Evolutionary conservation across 768 basidiomycete genomes (phyloP).

Genomic region (Aureoboletus auriporus): DNA sequence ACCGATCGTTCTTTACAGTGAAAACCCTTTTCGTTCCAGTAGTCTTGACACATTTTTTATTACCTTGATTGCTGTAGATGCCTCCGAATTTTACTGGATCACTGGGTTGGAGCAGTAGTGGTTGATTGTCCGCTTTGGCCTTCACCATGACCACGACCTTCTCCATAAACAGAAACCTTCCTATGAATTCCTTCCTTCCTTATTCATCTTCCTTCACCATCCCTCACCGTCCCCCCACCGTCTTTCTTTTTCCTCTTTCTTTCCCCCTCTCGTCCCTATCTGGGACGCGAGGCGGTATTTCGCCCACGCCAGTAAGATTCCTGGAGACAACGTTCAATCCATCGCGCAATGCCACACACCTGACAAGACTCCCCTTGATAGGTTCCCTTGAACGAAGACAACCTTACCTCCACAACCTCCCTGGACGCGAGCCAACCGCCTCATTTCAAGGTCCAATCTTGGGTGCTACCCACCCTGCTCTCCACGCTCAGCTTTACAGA

Average conservation of each 20-base stretch:
- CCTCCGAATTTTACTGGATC: background rate
- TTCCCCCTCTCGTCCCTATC: background rate
- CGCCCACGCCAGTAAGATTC: background rate
- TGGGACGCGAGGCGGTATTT: background rate
- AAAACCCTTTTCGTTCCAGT: background rate
- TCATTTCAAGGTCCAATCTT: background rate
- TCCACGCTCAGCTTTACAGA: background rate
- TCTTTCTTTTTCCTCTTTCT: background rate
- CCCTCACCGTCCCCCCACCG: background rate
- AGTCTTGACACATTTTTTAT: background rate
- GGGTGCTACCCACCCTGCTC: background rate
- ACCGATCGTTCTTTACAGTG: background rate
- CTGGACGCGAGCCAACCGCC: background rate
- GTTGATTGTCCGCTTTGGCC: conserved; percentile 7
- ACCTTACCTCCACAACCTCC: background rate
- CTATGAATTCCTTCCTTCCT: background rate
- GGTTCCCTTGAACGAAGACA: background rate
- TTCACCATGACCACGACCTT: conserved; percentile 8
- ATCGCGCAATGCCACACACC: conserved; percentile 7
- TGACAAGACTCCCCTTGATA: background rate
- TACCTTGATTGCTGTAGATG: background rate
- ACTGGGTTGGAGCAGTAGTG: background rate
- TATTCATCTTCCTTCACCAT: background rate
- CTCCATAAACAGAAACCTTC: conserved; percentile 12
- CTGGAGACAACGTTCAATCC: background rate